Evolutionary conservation across 1,284 basidiomycete species (phyloP).

Genomic region (Austroboletus sp.): DNA sequence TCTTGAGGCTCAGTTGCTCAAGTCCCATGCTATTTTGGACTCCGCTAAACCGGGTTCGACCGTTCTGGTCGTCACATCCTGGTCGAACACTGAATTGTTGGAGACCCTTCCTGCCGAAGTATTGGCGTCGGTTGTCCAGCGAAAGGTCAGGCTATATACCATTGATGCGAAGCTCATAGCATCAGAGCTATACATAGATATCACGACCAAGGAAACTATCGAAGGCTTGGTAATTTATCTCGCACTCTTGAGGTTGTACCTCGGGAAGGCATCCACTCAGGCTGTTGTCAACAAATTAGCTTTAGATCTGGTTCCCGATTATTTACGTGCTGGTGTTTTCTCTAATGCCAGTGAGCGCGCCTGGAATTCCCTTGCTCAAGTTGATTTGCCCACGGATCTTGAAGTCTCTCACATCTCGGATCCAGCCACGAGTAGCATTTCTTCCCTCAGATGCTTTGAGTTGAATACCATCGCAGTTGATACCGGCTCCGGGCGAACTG

Average conservation of each 20-base stretch:
- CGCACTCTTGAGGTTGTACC: conserved; percentile 65
- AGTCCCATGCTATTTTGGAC: conserved; percentile 56
- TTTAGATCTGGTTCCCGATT: conserved; percentile 35
- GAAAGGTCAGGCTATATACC: conserved; percentile 51
- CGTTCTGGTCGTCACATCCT: conserved; percentile 57
- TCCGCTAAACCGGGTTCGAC: conserved; percentile 52
- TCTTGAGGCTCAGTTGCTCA: conserved; percentile 61
- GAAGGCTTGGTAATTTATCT: conserved; percentile 54
- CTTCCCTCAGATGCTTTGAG: conserved; percentile 52
- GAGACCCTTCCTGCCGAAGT: conserved; percentile 46
- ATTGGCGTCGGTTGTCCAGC: conserved; percentile 39
- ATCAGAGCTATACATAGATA: conserved; percentile 29
- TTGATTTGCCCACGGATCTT: conserved; percentile 34
- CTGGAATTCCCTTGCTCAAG: conserved; percentile 54
- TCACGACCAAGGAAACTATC: conserved; percentile 36
- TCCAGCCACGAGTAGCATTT: conserved; percentile 20
- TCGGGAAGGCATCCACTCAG: conserved; percentile 55
- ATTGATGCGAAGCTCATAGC: conserved; percentile 50
- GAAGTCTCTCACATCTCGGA: conserved; percentile 15
- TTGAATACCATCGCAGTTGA: conserved; percentile 66
- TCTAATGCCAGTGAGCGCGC: conserved; percentile 43
- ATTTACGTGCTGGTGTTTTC: conserved; percentile 41
- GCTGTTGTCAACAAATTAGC: conserved; percentile 48
- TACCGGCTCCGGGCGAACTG: conserved; percentile 46
- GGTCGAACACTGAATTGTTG: conserved; percentile 55